Base-by-base conservation (phyloP, 768 basidiomycete species). In the Cystofilobasidium capitatum region DNA sequence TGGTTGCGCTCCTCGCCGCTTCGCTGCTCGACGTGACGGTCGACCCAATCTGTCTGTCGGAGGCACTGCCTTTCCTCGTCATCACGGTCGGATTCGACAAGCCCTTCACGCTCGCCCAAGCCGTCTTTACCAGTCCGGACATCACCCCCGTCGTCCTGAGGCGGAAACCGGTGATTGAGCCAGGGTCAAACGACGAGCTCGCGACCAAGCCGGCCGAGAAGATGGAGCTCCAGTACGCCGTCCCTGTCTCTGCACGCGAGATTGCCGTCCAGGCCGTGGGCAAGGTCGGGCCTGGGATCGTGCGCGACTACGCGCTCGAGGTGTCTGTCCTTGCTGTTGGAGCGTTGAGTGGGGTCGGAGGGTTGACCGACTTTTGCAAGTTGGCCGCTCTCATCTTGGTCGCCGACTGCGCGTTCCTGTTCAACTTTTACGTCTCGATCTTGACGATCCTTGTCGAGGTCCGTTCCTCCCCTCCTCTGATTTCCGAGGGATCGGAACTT, bases 1-100 rank as follows among this genome's bases (percentile, higher is more conserved):
- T 99, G 64, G 80, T 91, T 63, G 83, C 90, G 16, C 82, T 98
- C 8, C 87, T 94, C 17, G 75, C 85, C 45, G 84, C 86, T 24
- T 82, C 87, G 62, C 85, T 82, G 16, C 81, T 97, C 66, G 81
- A 82, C 72, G 90, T 99, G 67, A 87, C 86, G 24, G 86, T 99
- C 72, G 93, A 98, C 76, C 91, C 91, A 1, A 87, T 98, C 62
- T 86, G 87, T 13, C 82, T 99, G 60, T 91, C 89, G 13, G 96
- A 99, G 77, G 94, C 96, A 0, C 83, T 99, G 0, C 96, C 96
- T 0, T 98, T 98, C 85, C 81, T 98, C 58, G 93, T 99, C 40
- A 94, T 94, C 77, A 96, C 92, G 1, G 86, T 99, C 69, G 94
- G 94, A 9, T 99, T 98, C 76, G 96, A 99, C 79, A 98, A 99